Evolutionary conservation across 2,329 filamentous ascomycete species (phyloP), one percentile per base, ranked within the genome.

Genomic region (Aspergillus nomiae): DNA sequence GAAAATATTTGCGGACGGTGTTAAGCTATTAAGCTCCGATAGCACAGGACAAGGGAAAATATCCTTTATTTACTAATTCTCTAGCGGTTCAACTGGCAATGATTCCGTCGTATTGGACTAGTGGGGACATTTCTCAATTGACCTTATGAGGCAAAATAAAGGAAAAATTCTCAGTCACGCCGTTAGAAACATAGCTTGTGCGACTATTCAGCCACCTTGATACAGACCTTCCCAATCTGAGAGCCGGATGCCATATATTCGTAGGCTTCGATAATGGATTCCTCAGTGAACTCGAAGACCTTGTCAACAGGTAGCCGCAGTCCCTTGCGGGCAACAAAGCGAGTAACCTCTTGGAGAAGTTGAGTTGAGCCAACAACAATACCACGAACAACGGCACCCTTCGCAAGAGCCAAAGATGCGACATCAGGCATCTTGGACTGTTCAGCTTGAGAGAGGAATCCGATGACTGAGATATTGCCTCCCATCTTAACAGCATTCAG

Each of bases 161-260:
- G 14, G 16, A 38, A 38, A 7, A 3, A 38, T 19, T 0, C 34
- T 19, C 16, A 38, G 36, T 19, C 36, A 8, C 2, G 1, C 7
- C 9, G 1, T 38, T 8, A 38, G 16, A 19, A 19, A 3, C 36
- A 6, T 19, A 19, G 14, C 36, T 19, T 38, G 16, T 9, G 2
- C 16, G 1, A 16, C 16, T 48, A 48, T 26, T 48, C 45, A 7
- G 12, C 45, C 1, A 48, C n/a, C 21, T 48, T 48, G 48, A 70
- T 77, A 58, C 74, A 76, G 4, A 79, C 69, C 62, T 80, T 81
- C 4, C 76, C 76, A 36, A 78, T 71, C 56, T 79, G 78, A 38
- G 66, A 59, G 12, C 70, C 70, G 26, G 59, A 63, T 32, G 63
- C 56, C 38, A 76, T 41, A 59, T 73, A 71, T 8, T 68, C 60